These are phyloP conservation scores for Epichloe festucae DNA, from an alignment of 2,329 filamentous ascomycete genomes.

Conservation along the genomic window DNA sequence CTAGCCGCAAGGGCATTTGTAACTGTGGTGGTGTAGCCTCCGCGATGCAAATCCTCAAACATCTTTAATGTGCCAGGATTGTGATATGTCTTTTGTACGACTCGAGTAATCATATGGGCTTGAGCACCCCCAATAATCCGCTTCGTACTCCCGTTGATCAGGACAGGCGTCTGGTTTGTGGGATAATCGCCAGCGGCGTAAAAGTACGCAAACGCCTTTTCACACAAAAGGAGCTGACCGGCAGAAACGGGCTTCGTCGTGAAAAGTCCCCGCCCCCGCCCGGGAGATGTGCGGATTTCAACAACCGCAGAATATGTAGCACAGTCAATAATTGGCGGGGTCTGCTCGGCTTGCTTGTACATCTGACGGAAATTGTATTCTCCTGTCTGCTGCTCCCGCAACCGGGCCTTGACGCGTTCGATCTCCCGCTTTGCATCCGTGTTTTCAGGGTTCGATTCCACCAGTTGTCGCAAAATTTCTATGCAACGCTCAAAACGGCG, in stretches of 20 bases:
- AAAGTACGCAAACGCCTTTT: constrained; percentile 38
- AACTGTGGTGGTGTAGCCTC: constrained; percentile 19
- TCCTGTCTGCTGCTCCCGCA: constrained; percentile 26
- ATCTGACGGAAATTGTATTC: constrained; percentile 21
- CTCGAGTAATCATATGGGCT: constrained; percentile 24
- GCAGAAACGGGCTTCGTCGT: constrained; percentile 31
- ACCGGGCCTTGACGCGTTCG: constrained; percentile 16
- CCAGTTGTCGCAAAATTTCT: constrained; percentile 15
- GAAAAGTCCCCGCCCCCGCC: constrained; percentile 37
- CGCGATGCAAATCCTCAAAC: constrained; percentile 27
- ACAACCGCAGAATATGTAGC: constrained; percentile 32
- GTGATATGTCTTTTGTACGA: constrained; percentile 32
- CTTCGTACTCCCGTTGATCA: constrained; percentile 17
- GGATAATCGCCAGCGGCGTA: constrained; percentile 14
- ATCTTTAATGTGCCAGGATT: constrained; percentile 21
- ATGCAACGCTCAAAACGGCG: constrained; percentile 23
- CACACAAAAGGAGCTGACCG: constrained; percentile 40
- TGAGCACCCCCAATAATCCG: constrained; percentile 23
- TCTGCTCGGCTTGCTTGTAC: background rate
- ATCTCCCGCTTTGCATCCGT: background rate
- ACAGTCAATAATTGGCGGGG: constrained; percentile 24
- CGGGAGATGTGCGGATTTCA: constrained; percentile 24
- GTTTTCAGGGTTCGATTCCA: background rate
- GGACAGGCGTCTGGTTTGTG: constrained; percentile 8
- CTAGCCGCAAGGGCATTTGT: no score